Evolutionary conservation across 805 yeast species (phyloP), one percentile per base, ranked within the genome.

Genomic region (Saccharomyces mikatae): DNA sequence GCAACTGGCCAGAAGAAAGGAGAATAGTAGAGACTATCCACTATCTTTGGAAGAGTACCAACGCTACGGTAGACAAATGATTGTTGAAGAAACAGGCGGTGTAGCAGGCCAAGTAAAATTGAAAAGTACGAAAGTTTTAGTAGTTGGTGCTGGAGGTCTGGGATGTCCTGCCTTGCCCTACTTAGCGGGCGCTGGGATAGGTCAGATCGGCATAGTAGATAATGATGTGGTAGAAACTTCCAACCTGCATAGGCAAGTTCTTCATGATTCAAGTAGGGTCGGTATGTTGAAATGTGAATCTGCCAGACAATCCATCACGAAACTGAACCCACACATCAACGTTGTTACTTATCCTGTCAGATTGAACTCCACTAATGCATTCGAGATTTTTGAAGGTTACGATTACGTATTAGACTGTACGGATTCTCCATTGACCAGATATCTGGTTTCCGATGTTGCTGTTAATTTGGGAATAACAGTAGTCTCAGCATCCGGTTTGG

Each of bases 81-180:
- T 91, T 27, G 97, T 94, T 1, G 94, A 96, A 2, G 86, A 81
- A 55, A 75, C 90, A 51, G 89, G 90, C 26, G 70, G 70, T 4
- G 60, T 71, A 4, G 55, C 55, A 6, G 65, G 67, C 1, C 99
- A 94, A 67, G 51, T 78, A 6, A 73, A 71, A 47, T 69, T 94
- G 49, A 84, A 83, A 58, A 60, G 68, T 0, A 55, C 92, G 1
- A 79, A 74, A 51, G 80, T 91, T 0, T 69, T 92, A 27, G 91
- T 94, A 0, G 77, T 94, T 6, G 99, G 99, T 1, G 97, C 97
- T 0, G 99, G 99, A 10, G 99, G 99, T 0, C 75, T 94, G 6
- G 98, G 99, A 0, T 86, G 95, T 60, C 97, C 99, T 0, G 95
- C 95, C 0, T 69, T 92, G 50, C 76, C 87, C 47, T 94, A 94